Percentiles rank a stretch among this genome's conserved stretches.
Conservation (phyloP, 441 rosid species). For the Croton setiger region DNA sequence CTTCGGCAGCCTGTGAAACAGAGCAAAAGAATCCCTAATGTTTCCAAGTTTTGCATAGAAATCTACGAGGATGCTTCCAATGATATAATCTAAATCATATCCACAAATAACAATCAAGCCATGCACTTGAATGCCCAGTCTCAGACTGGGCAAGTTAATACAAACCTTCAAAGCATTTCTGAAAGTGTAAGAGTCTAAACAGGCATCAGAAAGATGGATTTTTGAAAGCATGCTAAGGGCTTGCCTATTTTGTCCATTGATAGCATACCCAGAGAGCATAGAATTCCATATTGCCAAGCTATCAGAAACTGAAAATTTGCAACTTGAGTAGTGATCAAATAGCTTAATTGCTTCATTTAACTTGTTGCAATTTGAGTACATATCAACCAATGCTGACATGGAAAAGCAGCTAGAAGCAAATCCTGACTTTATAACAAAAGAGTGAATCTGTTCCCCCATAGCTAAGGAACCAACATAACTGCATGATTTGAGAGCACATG, state of each 20-base stretch:
- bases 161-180: slow-evolving; percentile 58
- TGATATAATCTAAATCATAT: slow-evolving; percentile 47
- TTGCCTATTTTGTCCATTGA: slow-evolving; percentile 29
- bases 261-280: slow-evolving; percentile 52
- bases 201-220: slow-evolving; percentile 37
- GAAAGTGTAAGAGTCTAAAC: slow-evolving; percentile 51
- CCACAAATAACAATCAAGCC: slow-evolving; percentile 48
- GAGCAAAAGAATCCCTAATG: slow-evolving; percentile 31
- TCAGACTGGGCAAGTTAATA: slow-evolving; percentile 41
- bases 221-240: slow-evolving; percentile 43
- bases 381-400: slow-evolving; percentile 57
- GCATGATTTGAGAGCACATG: slow-evolving; percentile 58
- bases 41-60: slow-evolving; percentile 49
- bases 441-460: slow-evolving; percentile 54
- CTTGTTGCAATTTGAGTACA: slow-evolving; percentile 55
- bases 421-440: slow-evolving; percentile 52
- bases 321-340: slow-evolving; percentile 26
- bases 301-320: slow-evolving; percentile 4
- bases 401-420: slow-evolving; percentile 42
- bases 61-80: slow-evolving; percentile 59
- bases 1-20: slow-evolving; percentile 46
- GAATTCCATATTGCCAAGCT: slow-evolving; percentile 52
- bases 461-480: slow-evolving; percentile 36
- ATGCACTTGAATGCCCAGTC: slow-evolving; percentile 60
- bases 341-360: slow-evolving; percentile 37